Conservation (phyloP, 2,329 filamentous ascomycete species). For the Penicillium decumbens region DNA sequence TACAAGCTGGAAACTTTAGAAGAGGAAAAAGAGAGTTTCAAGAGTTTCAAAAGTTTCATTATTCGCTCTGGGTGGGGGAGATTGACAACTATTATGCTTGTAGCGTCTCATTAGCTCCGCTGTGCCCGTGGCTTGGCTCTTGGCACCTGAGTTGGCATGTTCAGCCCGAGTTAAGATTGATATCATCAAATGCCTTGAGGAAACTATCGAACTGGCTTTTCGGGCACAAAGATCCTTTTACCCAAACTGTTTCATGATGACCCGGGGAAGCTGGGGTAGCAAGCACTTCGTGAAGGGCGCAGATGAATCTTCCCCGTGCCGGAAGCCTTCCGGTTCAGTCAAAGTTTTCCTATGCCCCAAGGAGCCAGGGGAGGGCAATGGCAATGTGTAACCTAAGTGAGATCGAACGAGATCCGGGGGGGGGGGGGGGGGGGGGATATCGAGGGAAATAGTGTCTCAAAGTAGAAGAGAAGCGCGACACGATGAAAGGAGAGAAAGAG, state of each 20-base stretch:
- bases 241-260: not conserved
- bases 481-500: not conserved
- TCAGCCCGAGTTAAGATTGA: not conserved
- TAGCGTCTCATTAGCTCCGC: not conserved
- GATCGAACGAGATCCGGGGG: not conserved
- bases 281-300: no score
- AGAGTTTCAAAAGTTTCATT: not conserved
- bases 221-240: no score
- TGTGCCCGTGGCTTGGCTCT: not conserved
- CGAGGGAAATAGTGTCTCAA: not conserved
- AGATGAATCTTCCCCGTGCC: no score
- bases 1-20: not conserved
- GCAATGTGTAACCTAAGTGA: not conserved
- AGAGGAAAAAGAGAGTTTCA: not conserved
- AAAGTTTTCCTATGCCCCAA: no score
- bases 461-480: not conserved
- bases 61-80: conserved; percentile 6
- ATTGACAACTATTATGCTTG: not conserved
- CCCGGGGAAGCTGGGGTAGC: not conserved
- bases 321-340: no score
- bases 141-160: not conserved
- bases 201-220: not conserved
- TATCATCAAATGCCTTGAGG: not conserved
- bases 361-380: not conserved
- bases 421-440: not conserved